Conservation (phyloP, 1,139 yeast genomes). For the Magnusiomyces sp. region DNA sequence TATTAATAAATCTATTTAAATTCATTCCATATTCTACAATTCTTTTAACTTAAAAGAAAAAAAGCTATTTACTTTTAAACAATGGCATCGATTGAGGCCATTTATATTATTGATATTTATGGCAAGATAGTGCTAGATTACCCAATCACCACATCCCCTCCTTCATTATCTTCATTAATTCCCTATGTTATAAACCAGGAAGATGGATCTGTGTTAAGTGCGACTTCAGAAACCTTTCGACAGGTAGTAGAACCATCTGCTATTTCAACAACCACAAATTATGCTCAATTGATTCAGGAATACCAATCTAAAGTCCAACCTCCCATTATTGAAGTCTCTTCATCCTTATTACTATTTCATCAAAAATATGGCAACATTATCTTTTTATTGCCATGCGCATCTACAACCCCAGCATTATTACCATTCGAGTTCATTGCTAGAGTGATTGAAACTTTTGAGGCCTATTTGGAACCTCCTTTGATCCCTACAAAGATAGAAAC, state of each 20-base stretch:
- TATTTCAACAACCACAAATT: neutral
- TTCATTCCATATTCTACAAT: too few relatives aligned
- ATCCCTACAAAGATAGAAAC: constrained; percentile 51
- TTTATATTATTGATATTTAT: constrained; percentile 54
- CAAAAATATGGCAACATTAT: constrained; percentile 26
- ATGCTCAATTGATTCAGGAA: constrained; percentile 8
- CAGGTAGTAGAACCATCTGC: too few relatives aligned
- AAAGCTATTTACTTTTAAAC: too few relatives aligned
- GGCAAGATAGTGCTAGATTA: constrained; percentile 52
- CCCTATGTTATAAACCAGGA: constrained; percentile 24
- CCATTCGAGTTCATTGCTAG: constrained; percentile 50
- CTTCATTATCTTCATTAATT: constrained; percentile 40
- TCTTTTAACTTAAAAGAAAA: too few relatives aligned
- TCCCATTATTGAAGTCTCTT: constrained; percentile 24
- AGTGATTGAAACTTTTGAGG: constrained; percentile 44
- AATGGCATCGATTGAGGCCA: constrained; percentile 48
- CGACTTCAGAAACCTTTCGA: constrained; percentile 3
- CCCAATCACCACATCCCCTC: constrained; percentile 43
- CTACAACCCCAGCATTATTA: constrained; percentile 35
- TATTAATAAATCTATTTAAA: too few relatives aligned
- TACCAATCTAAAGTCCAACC: constrained; percentile 1
- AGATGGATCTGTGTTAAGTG: constrained; percentile 10
- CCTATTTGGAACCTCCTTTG: constrained; percentile 53
- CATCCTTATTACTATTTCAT: constrained; percentile 29
- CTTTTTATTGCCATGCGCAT: constrained; percentile 28